Evolutionary conservation across 2,329 filamentous ascomycete genomes (phyloP).

Genomic region (Fonsecaea pedrosoi): DNA sequence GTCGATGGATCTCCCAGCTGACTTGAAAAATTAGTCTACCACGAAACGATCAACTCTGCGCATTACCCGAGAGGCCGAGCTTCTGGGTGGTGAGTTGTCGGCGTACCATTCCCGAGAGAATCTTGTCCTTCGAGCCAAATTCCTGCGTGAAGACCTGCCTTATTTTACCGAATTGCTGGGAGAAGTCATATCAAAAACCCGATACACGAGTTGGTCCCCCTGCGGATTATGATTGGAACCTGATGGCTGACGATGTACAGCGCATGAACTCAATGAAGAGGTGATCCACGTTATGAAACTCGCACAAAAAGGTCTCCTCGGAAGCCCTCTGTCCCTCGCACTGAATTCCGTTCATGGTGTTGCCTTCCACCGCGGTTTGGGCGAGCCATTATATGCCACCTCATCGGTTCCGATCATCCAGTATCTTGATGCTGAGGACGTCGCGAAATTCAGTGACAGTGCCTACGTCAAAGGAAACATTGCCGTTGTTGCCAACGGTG

Average conservation of each 20-base stretch:
- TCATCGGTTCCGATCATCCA: constrained; percentile 74
- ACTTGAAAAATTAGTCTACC: constrained; percentile 69
- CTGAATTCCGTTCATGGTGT: constrained; percentile 83
- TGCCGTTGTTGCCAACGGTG: constrained; percentile 87
- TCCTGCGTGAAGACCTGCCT: constrained; percentile 92
- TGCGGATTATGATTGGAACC: background rate
- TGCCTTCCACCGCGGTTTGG: constrained; percentile 93
- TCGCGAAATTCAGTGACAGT: constrained; percentile 76
- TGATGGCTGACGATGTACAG: constrained; percentile 56
- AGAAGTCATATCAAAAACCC: constrained; percentile 87
- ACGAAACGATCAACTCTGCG: constrained; percentile 85
- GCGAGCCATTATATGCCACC: constrained; percentile 75
- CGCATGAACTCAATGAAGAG: constrained; percentile 89
- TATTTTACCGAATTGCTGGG: constrained; percentile 96
- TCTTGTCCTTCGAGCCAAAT: constrained; percentile 89
- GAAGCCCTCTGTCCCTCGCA: constrained; percentile 71
- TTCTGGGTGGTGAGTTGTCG: constrained; percentile 87
- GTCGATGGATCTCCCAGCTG: constrained; percentile 23
- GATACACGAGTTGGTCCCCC: constrained; percentile 69
- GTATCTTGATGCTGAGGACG: constrained; percentile 77
- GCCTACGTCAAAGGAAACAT: constrained; percentile 92
- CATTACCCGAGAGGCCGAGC: constrained; percentile 92
- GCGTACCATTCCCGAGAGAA: constrained; percentile 93
- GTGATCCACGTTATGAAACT: constrained; percentile 77
- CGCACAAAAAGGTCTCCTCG: constrained; percentile 75